phyloP scores from a whole-genome alignment of 208 protist genomes.

The Leishmania lainsoni region DNA sequence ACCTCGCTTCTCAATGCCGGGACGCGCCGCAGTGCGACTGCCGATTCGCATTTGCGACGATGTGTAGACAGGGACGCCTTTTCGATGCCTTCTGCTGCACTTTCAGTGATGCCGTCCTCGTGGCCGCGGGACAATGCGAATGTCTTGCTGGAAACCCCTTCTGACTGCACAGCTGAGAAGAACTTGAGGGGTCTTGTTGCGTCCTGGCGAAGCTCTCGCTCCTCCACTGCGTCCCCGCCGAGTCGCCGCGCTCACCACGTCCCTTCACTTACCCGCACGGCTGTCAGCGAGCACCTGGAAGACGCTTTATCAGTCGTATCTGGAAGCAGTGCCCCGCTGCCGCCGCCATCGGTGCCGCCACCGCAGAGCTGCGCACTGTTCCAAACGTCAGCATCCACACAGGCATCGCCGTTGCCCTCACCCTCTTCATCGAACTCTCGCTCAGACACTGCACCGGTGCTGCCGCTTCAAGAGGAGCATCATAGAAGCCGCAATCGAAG shows the following conservation, averaged over 20 bases:
- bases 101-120: constrained; percentile 19
- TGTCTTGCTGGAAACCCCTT: neutral
- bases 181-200: neutral
- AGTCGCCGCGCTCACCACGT: neutral
- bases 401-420: neutral
- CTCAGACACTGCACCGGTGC: neutral
- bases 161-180: neutral
- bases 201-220: neutral
- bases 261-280: neutral
- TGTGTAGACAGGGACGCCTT: too few species aligned
- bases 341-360: constrained; percentile 14
- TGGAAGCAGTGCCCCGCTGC: neutral
- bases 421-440: constrained; percentile 4
- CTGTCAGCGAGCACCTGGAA: neutral
- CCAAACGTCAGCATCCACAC: constrained; percentile 1
- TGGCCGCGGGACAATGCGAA: constrained; percentile 7
- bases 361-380: constrained; percentile 10
- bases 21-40: neutral
- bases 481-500: neutral
- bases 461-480: constrained; percentile 16
- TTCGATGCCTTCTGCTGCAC: neutral
- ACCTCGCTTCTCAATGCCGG: neutral
- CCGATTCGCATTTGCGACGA: neutral
- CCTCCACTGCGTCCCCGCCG: neutral
- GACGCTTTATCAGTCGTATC: constrained; percentile 1